phyloP scores from a whole-genome alignment of 1,284 basidiomycete species.

The Leccinum pachyderme region DNA sequence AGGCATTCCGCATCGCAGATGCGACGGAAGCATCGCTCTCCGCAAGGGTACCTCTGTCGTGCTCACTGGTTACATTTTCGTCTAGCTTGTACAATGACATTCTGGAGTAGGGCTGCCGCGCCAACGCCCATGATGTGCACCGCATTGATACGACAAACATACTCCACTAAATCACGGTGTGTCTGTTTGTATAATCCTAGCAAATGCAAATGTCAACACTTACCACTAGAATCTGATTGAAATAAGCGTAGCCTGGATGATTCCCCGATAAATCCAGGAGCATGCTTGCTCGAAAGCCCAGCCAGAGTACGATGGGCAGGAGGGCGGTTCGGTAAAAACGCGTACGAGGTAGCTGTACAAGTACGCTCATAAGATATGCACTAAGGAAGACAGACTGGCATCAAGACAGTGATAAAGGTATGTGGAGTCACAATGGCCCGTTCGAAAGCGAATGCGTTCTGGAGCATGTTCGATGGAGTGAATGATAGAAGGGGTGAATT shows the following conservation, averaged over 20 bases:
- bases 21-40: conserved; percentile 1
- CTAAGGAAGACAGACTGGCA: conserved; percentile 14
- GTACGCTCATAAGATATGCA: conserved; percentile 28
- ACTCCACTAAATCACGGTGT: conserved; percentile 10
- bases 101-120: conserved; percentile 16
- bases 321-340: conserved; percentile 19
- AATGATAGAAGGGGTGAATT: background rate
- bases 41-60: background rate
- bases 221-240: conserved; percentile 29
- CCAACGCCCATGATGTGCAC: conserved; percentile 22
- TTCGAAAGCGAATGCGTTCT: conserved; percentile 15
- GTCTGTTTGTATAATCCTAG: background rate
- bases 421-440: conserved; percentile 18
- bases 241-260: conserved; percentile 5
- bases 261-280: conserved; percentile 22
- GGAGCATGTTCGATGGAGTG: conserved; percentile 1
- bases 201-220: background rate
- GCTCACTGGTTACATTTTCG: background rate
- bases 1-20: conserved; percentile 29
- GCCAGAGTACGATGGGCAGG: conserved; percentile 25
- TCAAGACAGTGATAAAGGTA: conserved; percentile 17
- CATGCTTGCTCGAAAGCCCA: conserved; percentile 11
- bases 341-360: conserved; percentile 28
- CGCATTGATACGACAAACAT: conserved; percentile 30
- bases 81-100: conserved; percentile 4